Percentiles rank a stretch among this genome's conserved stretches.
phyloP scores from a whole-genome alignment of 1,284 basidiomycete species.

The Coniferiporia sulphurascens region DNA sequence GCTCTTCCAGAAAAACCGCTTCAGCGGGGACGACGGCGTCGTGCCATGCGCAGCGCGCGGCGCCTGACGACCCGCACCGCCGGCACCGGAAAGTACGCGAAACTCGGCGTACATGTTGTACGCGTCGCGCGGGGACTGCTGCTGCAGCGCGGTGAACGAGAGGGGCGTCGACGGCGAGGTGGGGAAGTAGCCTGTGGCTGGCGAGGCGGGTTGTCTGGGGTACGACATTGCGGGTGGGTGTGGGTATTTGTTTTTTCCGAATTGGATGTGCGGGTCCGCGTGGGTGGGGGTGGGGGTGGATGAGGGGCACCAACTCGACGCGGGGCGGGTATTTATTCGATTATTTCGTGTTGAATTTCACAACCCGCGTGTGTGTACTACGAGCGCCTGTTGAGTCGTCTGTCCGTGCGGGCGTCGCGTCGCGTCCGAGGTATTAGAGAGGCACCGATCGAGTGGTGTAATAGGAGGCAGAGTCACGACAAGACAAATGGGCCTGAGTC shows the following conservation, averaged over 20 bases:
- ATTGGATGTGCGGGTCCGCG: not conserved
- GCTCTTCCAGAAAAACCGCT: conserved; percentile 11
- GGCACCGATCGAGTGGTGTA: too few relatives aligned
- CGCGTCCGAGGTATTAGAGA: too few relatives aligned
- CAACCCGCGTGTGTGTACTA: too few relatives aligned
- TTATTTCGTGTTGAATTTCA: too few relatives aligned
- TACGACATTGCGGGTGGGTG: conserved; percentile 2
- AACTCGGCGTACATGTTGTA: conserved; percentile 63
- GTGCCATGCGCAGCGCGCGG: not conserved
- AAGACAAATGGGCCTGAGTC: too few relatives aligned
- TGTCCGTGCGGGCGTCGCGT: too few relatives aligned
- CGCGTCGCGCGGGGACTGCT: conserved; percentile 61
- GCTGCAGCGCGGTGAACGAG: conserved; percentile 58
- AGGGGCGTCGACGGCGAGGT: conserved; percentile 37
- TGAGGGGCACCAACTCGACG: too few relatives aligned
- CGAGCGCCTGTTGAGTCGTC: too few relatives aligned
- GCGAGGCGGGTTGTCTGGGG: conserved; percentile 24
- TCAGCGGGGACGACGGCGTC: not conserved
- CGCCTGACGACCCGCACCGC: not conserved
- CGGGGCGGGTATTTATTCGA: too few relatives aligned
- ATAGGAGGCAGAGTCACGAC: too few relatives aligned
- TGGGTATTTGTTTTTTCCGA: not conserved
- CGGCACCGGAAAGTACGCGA: conserved; percentile 9
- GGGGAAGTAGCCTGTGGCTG: conserved; percentile 33
- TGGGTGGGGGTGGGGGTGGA: too few relatives aligned